Base-by-base conservation (phyloP, 2,329 filamentous ascomycete genomes). In the Neonectria punicea region DNA sequence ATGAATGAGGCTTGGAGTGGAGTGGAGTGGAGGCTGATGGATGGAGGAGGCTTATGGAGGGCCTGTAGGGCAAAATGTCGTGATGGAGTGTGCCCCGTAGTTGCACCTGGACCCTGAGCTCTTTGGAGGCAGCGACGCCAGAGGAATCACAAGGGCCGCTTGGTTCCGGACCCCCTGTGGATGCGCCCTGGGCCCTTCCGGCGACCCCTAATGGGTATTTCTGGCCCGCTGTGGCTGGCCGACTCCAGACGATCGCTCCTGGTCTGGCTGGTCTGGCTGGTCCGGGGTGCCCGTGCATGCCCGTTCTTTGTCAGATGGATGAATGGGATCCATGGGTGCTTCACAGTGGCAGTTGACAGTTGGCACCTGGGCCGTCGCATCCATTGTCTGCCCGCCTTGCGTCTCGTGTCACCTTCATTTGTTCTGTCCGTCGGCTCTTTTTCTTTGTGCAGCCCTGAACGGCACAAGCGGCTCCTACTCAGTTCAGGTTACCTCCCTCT, bases 181-280 rank as follows among this genome's bases (percentile, higher is more conserved):
- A 51, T 4, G 28, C 49, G 49, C 28, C 10, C 10, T 20, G 49
- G 49, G 25, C 5, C n/a, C n/a, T 18, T 51, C 47, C 28, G 10
- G 49, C n/a, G n/a, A 32, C n/a, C 28, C 28, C 28, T 20, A 50
- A 50, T 51, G 47, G 47, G n/a, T 28, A 18, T 46, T 46, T 16
- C 18, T 53, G 46, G 25, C 49, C 22, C 32, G 39, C 20, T 46
- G 51, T 55, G 61, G 61, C 50, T 57, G 46, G 55, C 25, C 47
- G 39, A 25, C 46, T 44, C 54, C 47, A 53, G 34, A 18, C 30
- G 50, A 55, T 49, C 25, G 55, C 18, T 28, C 11, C 25, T 44
- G 32, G 22, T 22, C 4, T 22, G n/a, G n/a, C n/a, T n/a, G n/a
- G n/a, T n/a, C n/a, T n/a, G n/a, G n/a, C n/a, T n/a, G 22, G 51